Evolutionary conservation across 768 basidiomycete species (phyloP).

Genomic region (Psilocybe subaeruginosa): DNA sequence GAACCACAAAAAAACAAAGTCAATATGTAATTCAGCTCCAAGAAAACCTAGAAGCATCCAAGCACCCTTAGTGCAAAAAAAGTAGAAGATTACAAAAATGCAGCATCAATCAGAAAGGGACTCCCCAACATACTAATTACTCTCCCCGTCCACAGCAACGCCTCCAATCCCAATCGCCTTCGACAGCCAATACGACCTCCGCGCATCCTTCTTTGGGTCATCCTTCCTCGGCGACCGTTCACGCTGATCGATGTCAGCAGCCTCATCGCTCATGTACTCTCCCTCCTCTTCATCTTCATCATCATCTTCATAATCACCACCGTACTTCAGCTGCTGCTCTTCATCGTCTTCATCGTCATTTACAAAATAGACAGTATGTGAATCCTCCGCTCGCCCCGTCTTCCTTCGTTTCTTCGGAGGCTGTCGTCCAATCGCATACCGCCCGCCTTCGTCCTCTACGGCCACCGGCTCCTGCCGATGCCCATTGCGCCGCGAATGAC

Average conservation of each 20-base stretch:
- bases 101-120: background rate
- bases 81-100: background rate
- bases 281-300: constrained; percentile 33
- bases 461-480: background rate
- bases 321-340: constrained; percentile 25
- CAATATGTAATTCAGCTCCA: too few species aligned
- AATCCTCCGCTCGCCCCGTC: constrained; percentile 41
- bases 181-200: constrained; percentile 61
- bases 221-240: constrained; percentile 5
- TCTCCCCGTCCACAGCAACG: constrained; percentile 27
- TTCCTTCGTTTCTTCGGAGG: constrained; percentile 50
- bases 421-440: constrained; percentile 55
- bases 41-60: too few species aligned
- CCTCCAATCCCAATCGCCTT: constrained; percentile 45
- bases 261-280: constrained; percentile 23
- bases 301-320: constrained; percentile 36
- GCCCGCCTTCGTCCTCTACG: constrained; percentile 53
- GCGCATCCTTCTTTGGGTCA: constrained; percentile 33
- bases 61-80: too few species aligned
- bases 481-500: background rate
- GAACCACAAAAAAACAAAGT: too few species aligned
- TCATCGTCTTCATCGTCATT: constrained; percentile 44
- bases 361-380: constrained; percentile 52
- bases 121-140: constrained; percentile 1
- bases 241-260: constrained; percentile 8